Base-by-base conservation (phyloP, 768 basidiomycete species). In the Clavaria fumosa region DNA sequence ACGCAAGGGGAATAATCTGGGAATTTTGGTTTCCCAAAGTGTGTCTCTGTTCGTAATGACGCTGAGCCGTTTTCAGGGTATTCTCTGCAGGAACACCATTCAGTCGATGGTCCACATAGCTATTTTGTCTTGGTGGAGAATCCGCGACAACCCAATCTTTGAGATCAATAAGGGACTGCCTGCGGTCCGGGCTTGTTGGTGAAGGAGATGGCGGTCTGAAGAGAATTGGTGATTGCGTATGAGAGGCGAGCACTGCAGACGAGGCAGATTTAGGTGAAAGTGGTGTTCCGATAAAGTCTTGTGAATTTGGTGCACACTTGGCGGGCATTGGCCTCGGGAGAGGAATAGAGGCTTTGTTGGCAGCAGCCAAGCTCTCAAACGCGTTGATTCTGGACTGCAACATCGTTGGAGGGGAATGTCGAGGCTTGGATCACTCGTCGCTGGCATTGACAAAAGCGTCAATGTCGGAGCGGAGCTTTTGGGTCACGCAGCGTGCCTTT, bases 71-170 rank as follows among this genome's bases (percentile, higher is more conserved):
- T 19, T 21, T 18, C 14, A 12, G 34, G 23, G 17, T 21, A 35
- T 19, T n/a, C n/a, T n/a, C n/a, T n/a, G n/a, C n/a, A 18, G 4
- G 30, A 15, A 12, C 14, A 45, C 46, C 45, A 42, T 51, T 56
- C 20, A 45, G 34, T 17, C 42, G 47, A 15, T 14, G n/a, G 18
- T 12, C 11, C 10, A n/a, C 37, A 26, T 32, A 38, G n/a, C 41
- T 37, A 33, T 42, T 42, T 11, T 31, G 41, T 7, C n/a, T 11
- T 7, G 48, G 45, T 32, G 67, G 63, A 7, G 69, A 72, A 44
- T 76, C 73, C 34, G 76, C 78, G 38, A 78, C 59, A 37, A 78
- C 67, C 78, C 78, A 81, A 53, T 82, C 79, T 40, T 67, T 69
- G 41, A 82, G 61, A 55, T 82, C 78, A 45, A 80, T 69, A 37